Base-by-base conservation (phyloP, 2,329 filamentous ascomycete genomes). In the Cladosporium halotolerans region DNA sequence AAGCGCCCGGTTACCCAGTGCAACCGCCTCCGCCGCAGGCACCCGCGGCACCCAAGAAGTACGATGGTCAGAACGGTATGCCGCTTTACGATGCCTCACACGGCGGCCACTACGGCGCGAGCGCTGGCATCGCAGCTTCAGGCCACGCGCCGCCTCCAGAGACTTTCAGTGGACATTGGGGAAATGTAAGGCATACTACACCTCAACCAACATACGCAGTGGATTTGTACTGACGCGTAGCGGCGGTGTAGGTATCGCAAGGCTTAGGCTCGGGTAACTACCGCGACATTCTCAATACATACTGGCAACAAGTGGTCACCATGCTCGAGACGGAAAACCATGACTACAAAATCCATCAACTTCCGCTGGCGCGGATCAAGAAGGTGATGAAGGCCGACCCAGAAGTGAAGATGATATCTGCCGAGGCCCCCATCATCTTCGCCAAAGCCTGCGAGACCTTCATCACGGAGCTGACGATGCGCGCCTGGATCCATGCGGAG, bases 371-470 rank as follows among this genome's bases (percentile, higher is more conserved):
- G n/a, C 86, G 93, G 52, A 99, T 99, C 76, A 99, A 99, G 79
- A 99, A 99, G 72, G 93, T 99, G 61, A 99, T 99, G 93, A 99
- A 99, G 75, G 93, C 93, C 1, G 93, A 99, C 63, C 93, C 93
- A 0, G 93, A 99, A 66, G 93, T 99, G 45, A 99, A 99, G 77
- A 99, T 99, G 93, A 99, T 99, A 58, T 97, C 91, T 3, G 93
- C 93, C 8, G 93, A 99, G 73, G 93, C 93, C 1, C 93, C 93
- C 1, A 99, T 99, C 62, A 78, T 99, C 11, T 99, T 99, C 66
- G 93, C 93, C 48, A 99, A 99, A 73, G 93, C 92, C 36, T 97
- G 93, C 72, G 93, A 99, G 68, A 96, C 97, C 67, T 99, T 99
- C 75, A 99, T 99, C 67, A 68, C 66, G 7, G 93, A 99, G 73